Percentiles rank a stretch among this genome's conserved stretches.
phyloP scores from a whole-genome alignment of 495 filamentous ascomycete genomes.

The Daldinia vernicosa region DNA sequence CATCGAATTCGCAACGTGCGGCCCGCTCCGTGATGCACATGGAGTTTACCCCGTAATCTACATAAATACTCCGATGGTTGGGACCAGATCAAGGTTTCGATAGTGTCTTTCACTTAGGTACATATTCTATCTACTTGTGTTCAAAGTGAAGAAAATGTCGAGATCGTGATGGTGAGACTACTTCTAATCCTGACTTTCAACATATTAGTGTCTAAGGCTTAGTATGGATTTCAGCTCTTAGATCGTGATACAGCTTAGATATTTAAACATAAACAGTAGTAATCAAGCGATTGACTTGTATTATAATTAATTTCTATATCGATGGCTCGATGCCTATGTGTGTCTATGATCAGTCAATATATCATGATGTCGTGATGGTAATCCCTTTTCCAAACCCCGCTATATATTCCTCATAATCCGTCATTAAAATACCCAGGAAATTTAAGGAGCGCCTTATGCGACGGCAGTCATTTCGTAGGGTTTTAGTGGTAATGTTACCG shows the following conservation, averaged over 20 bases:
- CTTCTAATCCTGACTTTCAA: no score
- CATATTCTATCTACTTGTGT: neutral
- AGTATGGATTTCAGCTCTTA: neutral
- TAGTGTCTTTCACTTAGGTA: neutral
- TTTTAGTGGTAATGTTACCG: slow-evolving; percentile 40
- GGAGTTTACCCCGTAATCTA: neutral
- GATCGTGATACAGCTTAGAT: neutral
- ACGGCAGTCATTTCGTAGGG: slow-evolving; percentile 49
- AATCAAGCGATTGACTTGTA: slow-evolving; percentile 7
- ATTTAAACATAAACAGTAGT: neutral
- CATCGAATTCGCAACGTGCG: neutral
- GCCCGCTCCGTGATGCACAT: neutral
- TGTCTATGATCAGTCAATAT: slow-evolving; percentile 15
- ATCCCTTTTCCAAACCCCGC: neutral
- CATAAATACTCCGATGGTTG: neutral
- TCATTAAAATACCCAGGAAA: neutral
- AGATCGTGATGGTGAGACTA: neutral
- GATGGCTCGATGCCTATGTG: slow-evolving; percentile 18
- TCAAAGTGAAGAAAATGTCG: neutral
- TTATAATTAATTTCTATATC: slow-evolving; percentile 30
- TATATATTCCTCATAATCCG: slow-evolving; percentile 2
- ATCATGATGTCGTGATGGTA: slow-evolving; percentile 34
- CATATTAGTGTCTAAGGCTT: neutral
- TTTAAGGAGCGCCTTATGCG: slow-evolving; percentile 36
- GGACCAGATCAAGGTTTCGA: neutral